phyloP scores from a whole-genome alignment of 352 stramenopile genomes.

The Phytophthora chlamydospora region DNA sequence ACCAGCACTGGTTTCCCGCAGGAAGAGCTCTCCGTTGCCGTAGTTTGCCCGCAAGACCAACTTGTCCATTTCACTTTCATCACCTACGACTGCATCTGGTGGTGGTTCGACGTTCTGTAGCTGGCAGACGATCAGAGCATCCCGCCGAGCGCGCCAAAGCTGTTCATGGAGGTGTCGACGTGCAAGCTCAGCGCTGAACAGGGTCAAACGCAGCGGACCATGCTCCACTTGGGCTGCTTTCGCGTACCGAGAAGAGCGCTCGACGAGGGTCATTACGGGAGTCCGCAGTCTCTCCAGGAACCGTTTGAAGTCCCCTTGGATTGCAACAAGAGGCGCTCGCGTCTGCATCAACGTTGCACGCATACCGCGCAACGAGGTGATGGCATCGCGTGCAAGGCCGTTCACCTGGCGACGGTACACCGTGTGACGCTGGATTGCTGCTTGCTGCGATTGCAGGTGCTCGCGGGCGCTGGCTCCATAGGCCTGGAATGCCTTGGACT shows the following conservation, averaged over 20 bases:
- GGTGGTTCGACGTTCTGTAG: conserved; percentile 48
- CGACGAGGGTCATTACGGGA: conserved; percentile 59
- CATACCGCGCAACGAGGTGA: conserved; percentile 45
- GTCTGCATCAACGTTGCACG: conserved; percentile 47
- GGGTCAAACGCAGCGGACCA: conserved; percentile 50
- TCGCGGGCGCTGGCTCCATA: conserved; percentile 69
- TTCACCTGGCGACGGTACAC: conserved; percentile 63
- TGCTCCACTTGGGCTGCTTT: conserved; percentile 60
- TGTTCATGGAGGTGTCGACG: conserved; percentile 75
- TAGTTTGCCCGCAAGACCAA: conserved; percentile 62
- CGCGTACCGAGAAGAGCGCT: conserved; percentile 52
- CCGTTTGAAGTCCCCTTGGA: conserved; percentile 56
- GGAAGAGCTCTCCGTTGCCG: conserved; percentile 56
- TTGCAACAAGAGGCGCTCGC: conserved; percentile 54
- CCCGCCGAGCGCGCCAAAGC: conserved; percentile 58
- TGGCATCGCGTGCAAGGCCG: conserved; percentile 46
- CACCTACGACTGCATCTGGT: conserved; percentile 2
- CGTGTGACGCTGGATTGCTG: conserved; percentile 56
- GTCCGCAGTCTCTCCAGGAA: conserved; percentile 57
- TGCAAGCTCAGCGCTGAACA: conserved; percentile 49
- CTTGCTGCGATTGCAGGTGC: conserved; percentile 63
- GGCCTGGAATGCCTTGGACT: conserved; percentile 75
- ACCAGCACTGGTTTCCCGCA: conserved; percentile 23
- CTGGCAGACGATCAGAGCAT: conserved; percentile 71
- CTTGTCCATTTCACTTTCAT: conserved; percentile 9